Conservation (phyloP, 345 rosid species). For the Brassica nigra region DNA sequence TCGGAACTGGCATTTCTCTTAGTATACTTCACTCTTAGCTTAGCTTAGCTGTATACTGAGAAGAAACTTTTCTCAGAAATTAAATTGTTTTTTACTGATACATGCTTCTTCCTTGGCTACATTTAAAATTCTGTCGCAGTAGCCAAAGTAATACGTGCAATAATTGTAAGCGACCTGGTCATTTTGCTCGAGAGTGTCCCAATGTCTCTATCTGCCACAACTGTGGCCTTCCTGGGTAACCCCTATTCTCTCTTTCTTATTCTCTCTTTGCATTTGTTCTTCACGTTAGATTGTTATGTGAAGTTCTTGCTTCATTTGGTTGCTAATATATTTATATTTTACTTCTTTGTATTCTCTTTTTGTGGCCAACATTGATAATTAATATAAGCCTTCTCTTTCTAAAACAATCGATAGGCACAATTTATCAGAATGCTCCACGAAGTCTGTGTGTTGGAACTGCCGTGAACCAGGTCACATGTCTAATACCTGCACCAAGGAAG, state of each 20-base stretch:
- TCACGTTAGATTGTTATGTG: neutral
- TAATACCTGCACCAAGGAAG: slow-evolving; percentile 72
- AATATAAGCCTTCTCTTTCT: neutral
- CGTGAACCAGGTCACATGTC: slow-evolving; percentile 87
- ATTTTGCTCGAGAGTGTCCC: slow-evolving; percentile 85
- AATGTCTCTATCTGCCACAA: slow-evolving; percentile 92
- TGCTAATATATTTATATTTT: neutral
- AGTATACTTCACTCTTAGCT: neutral
- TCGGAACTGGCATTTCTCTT: neutral
- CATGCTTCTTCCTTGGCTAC: neutral
- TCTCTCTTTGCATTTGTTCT: neutral
- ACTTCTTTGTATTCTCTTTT: neutral
- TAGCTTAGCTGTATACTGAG: neutral
- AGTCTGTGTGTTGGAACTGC: slow-evolving; percentile 84
- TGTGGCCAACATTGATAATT: neutral
- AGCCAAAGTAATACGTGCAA: slow-evolving; percentile 79
- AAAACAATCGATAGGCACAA: too few relatives aligned
- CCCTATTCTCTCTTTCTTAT: neutral
- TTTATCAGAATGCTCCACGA: slow-evolving; percentile 68
- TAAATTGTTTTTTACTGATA: neutral
- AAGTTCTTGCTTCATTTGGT: neutral
- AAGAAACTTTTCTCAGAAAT: neutral
- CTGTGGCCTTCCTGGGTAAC: slow-evolving; percentile 86
- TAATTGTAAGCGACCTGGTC: slow-evolving; percentile 85
- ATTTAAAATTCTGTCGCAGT: slow-evolving; percentile 43